Evolutionary conservation across 441 rosid genomes (phyloP), one percentile per base, ranked within the genome.

Genomic region (Theobroma grandiflorum): DNA sequence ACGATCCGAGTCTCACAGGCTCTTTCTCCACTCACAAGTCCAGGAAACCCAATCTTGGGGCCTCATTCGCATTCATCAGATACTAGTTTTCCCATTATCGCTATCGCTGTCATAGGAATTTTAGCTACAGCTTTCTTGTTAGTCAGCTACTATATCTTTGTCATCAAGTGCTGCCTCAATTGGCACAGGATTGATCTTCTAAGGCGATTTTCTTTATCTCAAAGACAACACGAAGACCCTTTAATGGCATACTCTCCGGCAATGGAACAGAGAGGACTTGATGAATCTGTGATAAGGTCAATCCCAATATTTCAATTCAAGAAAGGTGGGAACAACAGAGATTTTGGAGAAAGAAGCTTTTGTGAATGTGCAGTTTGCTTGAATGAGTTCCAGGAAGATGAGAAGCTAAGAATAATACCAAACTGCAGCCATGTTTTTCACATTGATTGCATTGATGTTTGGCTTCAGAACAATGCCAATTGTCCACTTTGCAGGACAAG

Each of bases 401-500:
- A 96, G 89, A 94, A 86, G 84, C 88, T 94, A 8, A 88, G 91
- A 78, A 84, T 83, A 49, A 88, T 96, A 20, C 99, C 99, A 10
- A 88, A 85, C 22, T 96, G 99, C 70, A 61, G 81, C 86, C 99
- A 96, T 85, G 87, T 92, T 71, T 96, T 94, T 67, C 98, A 96
- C 74, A 91, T 93, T 4, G 99, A 96, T 63, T 96, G 99, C 86
- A 94, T 96, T 74, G 98, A 94, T 81, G 81, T 91, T 74, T 96
- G 98, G 99, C 98, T 96, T 55, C 99, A 92, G 83, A 90, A 78
- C 89, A 92, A 93, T 78, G 92, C 95, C 0, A 96, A 94, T 72
- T 96, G 99, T 77, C 99, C 99, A 7, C 84, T 96, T 69, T 96
- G 99, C 80, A 83, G 98, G 80, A 85, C 94, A n/a, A 89, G 94